Percentiles rank a stretch among this genome's conserved stretches.
phyloP scores from a whole-genome alignment of 2,329 filamentous ascomycete genomes.

The Curvularia sp. region DNA sequence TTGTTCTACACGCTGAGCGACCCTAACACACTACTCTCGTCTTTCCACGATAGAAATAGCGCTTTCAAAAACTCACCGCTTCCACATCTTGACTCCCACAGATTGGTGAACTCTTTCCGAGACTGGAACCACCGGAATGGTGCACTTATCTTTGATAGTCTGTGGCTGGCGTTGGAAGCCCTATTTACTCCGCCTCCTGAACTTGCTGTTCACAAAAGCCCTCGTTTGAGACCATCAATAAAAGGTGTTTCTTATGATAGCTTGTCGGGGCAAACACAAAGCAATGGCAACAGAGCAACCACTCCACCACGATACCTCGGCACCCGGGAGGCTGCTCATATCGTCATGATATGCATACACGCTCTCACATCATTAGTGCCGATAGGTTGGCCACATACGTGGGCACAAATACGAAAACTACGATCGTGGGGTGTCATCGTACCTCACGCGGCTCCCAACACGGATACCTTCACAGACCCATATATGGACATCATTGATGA shows the following conservation, averaged over 20 bases:
- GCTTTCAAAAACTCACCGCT: conserved; percentile 41
- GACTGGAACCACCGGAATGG: conserved; percentile 46
- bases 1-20: conserved; percentile 46
- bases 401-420: conserved; percentile 49
- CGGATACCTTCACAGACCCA: conserved; percentile 39
- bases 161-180: conserved; percentile 43
- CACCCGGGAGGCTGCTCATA: conserved; percentile 50
- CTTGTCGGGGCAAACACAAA: neutral
- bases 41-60: conserved; percentile 40
- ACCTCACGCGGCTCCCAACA: conserved; percentile 27
- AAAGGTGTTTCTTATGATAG: conserved; percentile 16
- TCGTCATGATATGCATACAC: conserved; percentile 53
- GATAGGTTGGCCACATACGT: conserved; percentile 40
- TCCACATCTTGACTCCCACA: conserved; percentile 45
- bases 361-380: conserved; percentile 49
- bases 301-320: conserved; percentile 33
- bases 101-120: conserved; percentile 42
- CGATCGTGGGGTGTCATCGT: conserved; percentile 49
- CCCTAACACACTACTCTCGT: conserved; percentile 43
- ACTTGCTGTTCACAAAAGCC: conserved; percentile 37
- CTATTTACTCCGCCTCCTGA: conserved; percentile 48
- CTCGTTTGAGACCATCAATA: conserved; percentile 28
- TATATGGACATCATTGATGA: conserved; percentile 51
- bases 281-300: neutral
- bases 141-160: conserved; percentile 48